Base-by-base conservation (phyloP, 1,284 basidiomycete genomes). In the Ganoderma multipileum region DNA sequence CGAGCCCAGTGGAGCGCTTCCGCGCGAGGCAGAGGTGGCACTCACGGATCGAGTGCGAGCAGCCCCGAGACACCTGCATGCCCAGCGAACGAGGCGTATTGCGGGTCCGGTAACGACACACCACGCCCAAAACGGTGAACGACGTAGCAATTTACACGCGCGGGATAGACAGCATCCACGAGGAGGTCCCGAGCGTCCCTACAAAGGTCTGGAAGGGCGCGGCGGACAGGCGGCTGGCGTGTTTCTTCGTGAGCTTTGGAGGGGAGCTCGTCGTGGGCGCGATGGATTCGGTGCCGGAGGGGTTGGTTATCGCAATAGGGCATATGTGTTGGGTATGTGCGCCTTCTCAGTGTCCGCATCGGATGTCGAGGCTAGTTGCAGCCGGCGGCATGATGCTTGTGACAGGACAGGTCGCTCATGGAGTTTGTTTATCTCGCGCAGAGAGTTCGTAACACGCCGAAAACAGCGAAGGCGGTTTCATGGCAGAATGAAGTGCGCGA, bases 371-470 rank as follows among this genome's bases (percentile, higher is more conserved):
- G 55, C 20, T n/a, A 36, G 20, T 26, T 12, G n/a, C 3, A 36
- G 3, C 8, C 9, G 36, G 36, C 1, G 14, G 20, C n/a, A n/a
- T 38, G 7, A 20, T 55, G 14, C 28, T 16, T 18, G n/a, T 11
- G 1, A 16, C 6, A 33, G 6, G 30, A n/a, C 2, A 44, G 18
- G 7, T 6, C 8, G 42, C 28, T 55, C 30, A 55, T 8, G 14
- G 28, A 20, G 11, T 30, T 18, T 20, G 9, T 38, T 18, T 30
- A 59, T 30, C 9, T 8, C 26, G 26, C 69, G 16, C 67, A 91
- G 90, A 90, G 91, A 2, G 90, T 92, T 61, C 91, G 87, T 76
- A 92, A 92, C 73, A 90, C 87, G 2, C 90, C 91, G 1, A 90
- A 89, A 3, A 92, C 90, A 3, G 91, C 85, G 7, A 87, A 84